Conservation (phyloP, 164 flowering plant genomes). For the Chloranthus sessilifolius region DNA sequence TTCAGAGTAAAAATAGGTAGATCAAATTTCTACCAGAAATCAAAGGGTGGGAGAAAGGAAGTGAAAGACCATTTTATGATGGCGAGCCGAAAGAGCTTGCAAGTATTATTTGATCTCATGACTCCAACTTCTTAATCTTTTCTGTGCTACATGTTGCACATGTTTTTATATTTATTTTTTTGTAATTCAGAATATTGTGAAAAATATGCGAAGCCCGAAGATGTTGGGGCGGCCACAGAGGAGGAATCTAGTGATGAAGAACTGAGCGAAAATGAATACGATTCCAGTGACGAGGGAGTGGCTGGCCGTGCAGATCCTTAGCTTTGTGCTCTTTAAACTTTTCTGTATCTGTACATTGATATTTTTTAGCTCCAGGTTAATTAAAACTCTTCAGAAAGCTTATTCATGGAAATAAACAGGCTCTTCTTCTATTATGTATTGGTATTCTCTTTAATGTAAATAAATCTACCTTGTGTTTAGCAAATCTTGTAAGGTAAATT, state of each 20-base stretch:
- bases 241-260: slow-evolving; percentile 58
- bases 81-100: too few relatives aligned
- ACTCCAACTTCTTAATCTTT: too few relatives aligned
- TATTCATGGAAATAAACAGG: slow-evolving; percentile 11
- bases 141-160: too few relatives aligned
- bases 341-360: slow-evolving; percentile 34
- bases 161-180: too few relatives aligned
- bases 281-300: slow-evolving; percentile 48
- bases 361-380: slow-evolving; percentile 11
- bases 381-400: slow-evolving; percentile 8
- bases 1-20: too few relatives aligned
- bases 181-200: slow-evolving; percentile 46
- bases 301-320: slow-evolving; percentile 41
- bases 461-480: too few relatives aligned
- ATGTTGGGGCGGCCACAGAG: slow-evolving; percentile 40
- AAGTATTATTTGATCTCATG: too few relatives aligned
- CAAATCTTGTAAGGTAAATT: too few relatives aligned
- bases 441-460: slow-evolving; percentile 25
- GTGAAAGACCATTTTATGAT: too few relatives aligned
- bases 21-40: too few relatives aligned
- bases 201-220: slow-evolving; percentile 60
- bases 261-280: slow-evolving; percentile 49
- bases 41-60: too few relatives aligned
- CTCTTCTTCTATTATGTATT: slow-evolving; percentile 7
- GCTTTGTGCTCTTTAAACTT: background rate